Evolutionary conservation across 306 rosid genomes (phyloP), one percentile per base, ranked within the genome.

Genomic region (Lathyrus aphaca): DNA sequence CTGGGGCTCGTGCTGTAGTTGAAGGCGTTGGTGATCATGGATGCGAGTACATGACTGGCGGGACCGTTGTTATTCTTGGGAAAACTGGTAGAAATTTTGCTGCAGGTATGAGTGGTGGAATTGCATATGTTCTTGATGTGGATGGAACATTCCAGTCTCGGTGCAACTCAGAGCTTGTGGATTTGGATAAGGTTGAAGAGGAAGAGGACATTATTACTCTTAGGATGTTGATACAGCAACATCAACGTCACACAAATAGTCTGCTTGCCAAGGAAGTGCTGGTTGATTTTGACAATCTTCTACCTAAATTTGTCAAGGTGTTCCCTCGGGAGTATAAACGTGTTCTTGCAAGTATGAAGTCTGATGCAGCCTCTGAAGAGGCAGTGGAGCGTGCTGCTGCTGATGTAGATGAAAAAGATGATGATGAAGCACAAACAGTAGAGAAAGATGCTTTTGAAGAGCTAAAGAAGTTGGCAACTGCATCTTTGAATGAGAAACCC

Each of bases 11-110:
- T 81, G 96, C 99, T 18, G 96, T 95, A 64, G 99, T 91, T 73
- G 99, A 95, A 83, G 99, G 99, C 69, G 96, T 95, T 74, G 99
- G 99, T 49, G 99, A 95, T 81, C 99, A 95, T 75, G 99, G 99
- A 48, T 95, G 99, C 68, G 99, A 95, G 83, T 95, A 91, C 71
- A 95, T 95, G 99, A 95, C 99, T 19, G 99, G 99, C 42, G 99
- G 99, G 45, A 91, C 87, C 15, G 97, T 95, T 49, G 92, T 95
- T 21, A 91, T 95, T 63, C 96, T 95, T 71, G 99, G 99, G 40
- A 82, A 85, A 79, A 95, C 99, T 37, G 99, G 99, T 19, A 84
- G 99, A 75, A 95, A 95, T 74, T 95, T 95, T 72, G 99, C 99
- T 14, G 99, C 99, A 8, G 99, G 99, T 50, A 95, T 95, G 99